Evolutionary conservation across 805 yeast species (phyloP), one percentile per base, ranked within the genome.

Genomic region (Ogataea angusta): DNA sequence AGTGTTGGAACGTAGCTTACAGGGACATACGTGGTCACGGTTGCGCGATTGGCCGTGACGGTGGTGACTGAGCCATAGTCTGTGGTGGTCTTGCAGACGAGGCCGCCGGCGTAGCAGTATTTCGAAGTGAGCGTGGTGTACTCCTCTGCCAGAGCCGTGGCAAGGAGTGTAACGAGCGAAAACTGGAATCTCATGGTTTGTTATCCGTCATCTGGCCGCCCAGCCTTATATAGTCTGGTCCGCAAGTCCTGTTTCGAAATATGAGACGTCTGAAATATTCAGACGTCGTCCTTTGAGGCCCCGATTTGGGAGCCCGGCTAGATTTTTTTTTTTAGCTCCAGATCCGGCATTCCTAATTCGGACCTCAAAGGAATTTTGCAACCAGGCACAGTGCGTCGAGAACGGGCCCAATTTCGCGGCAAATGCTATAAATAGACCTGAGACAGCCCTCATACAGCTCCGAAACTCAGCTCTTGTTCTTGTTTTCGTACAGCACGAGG

Each of bases 401-500:
- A 16, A 10, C 28, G 12, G 19, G 10, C 21, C 21, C 9, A 19
- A 19, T 19, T 3, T 19, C 21, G 21, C 9, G 7, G 21, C 21
- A 7, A 19, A 7, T 34, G 16, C 31, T 27, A 34, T 13, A 33
- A 24, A 23, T 33, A 33, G 14, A 10, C n/a, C 23, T 34, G 34
- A 40, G 32, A 42, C 34, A 30, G 17, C 5, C 16, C 29, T 18
- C 33, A 40, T 32, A 38, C 34, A 40, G 53, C 38, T 19, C 9
- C 21, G 9, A 19, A 19, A 23, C 29, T 26, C 29, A 26, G 16
- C 15, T 14, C 33, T 44, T 46, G 24, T 28, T 43, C 6, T 45
- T 43, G 18, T 49, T 43, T 29, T 57, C 59, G 39, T 51, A 57
- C 25, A 55, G 47, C 21, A 54, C 57, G 34, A 70, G 43, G 48